Evolutionary conservation across 352 stramenopile species (phyloP).

Genomic region (Globisporangium ultimum): DNA sequence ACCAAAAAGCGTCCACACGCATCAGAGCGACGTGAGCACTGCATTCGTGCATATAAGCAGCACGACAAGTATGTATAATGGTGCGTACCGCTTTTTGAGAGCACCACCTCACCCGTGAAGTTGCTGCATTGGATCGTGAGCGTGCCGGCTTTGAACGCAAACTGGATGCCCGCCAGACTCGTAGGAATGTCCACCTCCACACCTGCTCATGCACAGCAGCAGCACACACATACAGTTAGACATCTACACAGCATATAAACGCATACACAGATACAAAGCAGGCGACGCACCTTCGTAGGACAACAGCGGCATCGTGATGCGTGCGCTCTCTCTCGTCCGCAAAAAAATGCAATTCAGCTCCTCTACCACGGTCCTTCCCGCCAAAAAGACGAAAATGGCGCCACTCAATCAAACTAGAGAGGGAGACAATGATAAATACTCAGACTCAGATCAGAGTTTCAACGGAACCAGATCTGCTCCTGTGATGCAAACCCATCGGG

Average conservation of each 20-base stretch:
- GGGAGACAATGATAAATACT: background rate
- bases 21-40: background rate
- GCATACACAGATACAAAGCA: background rate
- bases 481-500: background rate
- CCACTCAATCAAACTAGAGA: background rate
- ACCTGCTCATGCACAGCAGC: constrained; percentile 18
- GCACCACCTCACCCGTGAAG: constrained; percentile 71
- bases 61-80: no score
- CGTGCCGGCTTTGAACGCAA: constrained; percentile 50
- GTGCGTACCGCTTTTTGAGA: constrained; percentile 39
- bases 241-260: background rate
- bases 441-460: background rate
- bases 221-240: background rate
- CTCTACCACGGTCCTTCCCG: background rate
- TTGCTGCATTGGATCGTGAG: constrained; percentile 68
- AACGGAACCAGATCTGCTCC: background rate
- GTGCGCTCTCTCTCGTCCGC: background rate
- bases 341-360: background rate
- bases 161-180: constrained; percentile 57
- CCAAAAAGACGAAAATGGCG: constrained; percentile 6
- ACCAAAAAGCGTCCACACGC: background rate
- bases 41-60: no score
- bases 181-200: constrained; percentile 71
- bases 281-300: constrained; percentile 57
- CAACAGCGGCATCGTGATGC: constrained; percentile 50